Conservation (phyloP, 2,329 filamentous ascomycete species). For the Piedraia hortae region DNA sequence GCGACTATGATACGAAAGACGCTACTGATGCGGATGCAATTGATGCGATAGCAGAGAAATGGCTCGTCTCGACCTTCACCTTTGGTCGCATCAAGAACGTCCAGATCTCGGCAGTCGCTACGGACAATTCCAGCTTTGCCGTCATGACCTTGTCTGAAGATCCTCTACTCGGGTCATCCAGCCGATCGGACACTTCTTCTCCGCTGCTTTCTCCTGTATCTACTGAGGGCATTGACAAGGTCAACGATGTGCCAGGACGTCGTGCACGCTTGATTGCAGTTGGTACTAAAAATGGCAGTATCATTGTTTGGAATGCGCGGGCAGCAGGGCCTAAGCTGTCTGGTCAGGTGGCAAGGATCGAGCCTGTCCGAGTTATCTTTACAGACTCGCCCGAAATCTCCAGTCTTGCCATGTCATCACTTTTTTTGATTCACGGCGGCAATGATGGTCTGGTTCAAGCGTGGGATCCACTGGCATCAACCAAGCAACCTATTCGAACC, state of each 20-base stretch:
- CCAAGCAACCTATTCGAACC: conserved; percentile 49
- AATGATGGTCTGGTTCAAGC: conserved; percentile 87
- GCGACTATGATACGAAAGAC: too few relatives aligned
- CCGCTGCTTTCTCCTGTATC: conserved; percentile 26
- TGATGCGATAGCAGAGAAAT: conserved; percentile 26
- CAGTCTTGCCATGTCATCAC: conserved; percentile 51
- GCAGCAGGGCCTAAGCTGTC: conserved; percentile 28
- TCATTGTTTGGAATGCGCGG: conserved; percentile 68
- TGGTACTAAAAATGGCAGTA: conserved; percentile 50
- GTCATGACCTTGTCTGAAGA: conserved; percentile 51
- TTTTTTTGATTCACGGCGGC: conserved; percentile 79
- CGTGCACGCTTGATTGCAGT: conserved; percentile 55
- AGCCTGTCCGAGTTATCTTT: conserved; percentile 54
- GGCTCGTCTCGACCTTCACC: conserved; percentile 33
- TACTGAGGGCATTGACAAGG: conserved; percentile 15
- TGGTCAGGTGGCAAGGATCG: conserved; percentile 29
- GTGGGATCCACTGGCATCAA: conserved; percentile 85
- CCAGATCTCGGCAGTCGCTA: conserved; percentile 38
- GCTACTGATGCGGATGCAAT: conserved; percentile 4
- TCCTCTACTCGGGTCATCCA: conserved; percentile 34
- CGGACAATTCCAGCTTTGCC: conserved; percentile 52
- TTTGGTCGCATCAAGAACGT: conserved; percentile 31
- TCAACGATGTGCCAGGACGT: conserved; percentile 51
- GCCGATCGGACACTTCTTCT: conserved; percentile 25
- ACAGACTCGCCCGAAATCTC: conserved; percentile 78